Base-by-base conservation (phyloP, 2,329 filamentous ascomycete species). In the Penicillium concentricum region DNA sequence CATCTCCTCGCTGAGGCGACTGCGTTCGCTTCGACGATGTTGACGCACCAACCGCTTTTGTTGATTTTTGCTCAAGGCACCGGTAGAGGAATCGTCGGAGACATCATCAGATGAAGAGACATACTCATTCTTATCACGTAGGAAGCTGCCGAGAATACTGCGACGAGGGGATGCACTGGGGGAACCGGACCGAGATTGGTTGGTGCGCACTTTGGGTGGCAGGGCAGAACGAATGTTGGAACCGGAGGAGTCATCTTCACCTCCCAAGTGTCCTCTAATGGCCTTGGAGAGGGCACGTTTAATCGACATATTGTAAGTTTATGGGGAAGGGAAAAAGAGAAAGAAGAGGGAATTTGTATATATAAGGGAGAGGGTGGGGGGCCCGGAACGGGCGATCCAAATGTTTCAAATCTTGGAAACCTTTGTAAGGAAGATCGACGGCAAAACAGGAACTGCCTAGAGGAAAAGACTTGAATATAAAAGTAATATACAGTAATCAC, bases 1-100 rank as follows among this genome's bases (percentile, higher is more conserved):
- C n/a, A 72, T 70, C 56, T 79, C 76, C 56, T 76, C 74, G 58
- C 75, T 79, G 44, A 78, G 67, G 9, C 77, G 74, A 34, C 71
- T 74, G 10, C 69, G 71, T 37, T 72, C 70, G 50, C 72, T 69
- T 28, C 72, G 71, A 30, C 75, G 73, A 58, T 75, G 73, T 52
- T 77, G 72, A 28, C 74, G 73, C 16, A 72, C 70, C 26, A 76
- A 63, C 37, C 77, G 73, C 57, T 76, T 78, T 56, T 78, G 75
- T 50, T 79, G 74, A 56, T 79, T 79, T 60, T 78, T 79, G 64
- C 76, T 79, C 57, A 78, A 58, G 16, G 61, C 51, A 10, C 72
- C 72, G 4, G 64, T 67, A 7, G 69, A 69, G 18, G 72, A 73
- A 48, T 75, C 73, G 37, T 76, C 73, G 10, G 72, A 76, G 42